Conservation (phyloP, 1,139 yeast genomes). For the Lodderomyces margitis region DNA sequence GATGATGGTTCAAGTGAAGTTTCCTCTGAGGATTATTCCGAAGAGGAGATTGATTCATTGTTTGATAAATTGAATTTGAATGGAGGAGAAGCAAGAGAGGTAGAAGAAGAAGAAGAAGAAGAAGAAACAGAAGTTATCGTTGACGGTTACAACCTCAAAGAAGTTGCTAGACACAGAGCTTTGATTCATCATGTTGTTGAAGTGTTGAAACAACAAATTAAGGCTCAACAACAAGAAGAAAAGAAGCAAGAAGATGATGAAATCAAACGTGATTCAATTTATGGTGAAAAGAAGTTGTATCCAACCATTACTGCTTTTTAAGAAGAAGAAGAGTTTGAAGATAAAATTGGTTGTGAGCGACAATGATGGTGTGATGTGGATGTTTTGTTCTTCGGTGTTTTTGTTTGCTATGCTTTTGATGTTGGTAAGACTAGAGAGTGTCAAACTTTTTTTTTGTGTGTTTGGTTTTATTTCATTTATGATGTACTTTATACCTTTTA, state of each 20-base stretch:
- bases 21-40: constrained; percentile 16
- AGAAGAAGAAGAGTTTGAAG: constrained; percentile 6
- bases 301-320: constrained; percentile 47
- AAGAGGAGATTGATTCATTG: constrained; percentile 19
- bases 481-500: background rate
- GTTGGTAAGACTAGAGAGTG: too few species aligned
- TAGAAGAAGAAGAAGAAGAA: constrained; percentile 13
- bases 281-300: constrained; percentile 27
- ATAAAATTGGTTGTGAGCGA: background rate
- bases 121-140: constrained; percentile 13
- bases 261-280: constrained; percentile 2
- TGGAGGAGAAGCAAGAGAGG: constrained; percentile 11
- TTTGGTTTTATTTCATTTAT: background rate
- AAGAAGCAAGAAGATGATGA: constrained; percentile 5
- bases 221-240: constrained; percentile 12
- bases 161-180: constrained; percentile 37
- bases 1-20: constrained; percentile 1
- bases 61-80: constrained; percentile 15
- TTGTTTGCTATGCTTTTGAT: background rate
- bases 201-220: constrained; percentile 22
- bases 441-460: too few species aligned
- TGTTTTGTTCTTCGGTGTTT: background rate
- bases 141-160: constrained; percentile 23
- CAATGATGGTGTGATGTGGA: background rate
- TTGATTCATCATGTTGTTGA: constrained; percentile 33